Conservation (phyloP, 164 flowering plant species). For the Malania oleifera region DNA sequence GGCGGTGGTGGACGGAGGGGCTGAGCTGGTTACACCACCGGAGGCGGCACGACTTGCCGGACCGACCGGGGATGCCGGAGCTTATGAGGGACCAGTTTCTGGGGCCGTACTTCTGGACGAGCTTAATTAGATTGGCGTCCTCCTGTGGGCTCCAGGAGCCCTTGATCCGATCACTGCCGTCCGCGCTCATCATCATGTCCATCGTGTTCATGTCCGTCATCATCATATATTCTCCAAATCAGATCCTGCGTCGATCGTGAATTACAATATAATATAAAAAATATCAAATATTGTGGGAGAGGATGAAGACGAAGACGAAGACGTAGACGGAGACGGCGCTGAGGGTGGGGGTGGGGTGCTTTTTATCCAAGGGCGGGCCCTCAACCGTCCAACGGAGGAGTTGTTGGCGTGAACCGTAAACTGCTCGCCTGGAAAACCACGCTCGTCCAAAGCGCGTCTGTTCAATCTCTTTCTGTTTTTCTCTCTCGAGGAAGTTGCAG, state of each 20-base stretch:
- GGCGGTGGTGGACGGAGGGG: conserved; percentile 63
- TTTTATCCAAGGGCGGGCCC: neutral
- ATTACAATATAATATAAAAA: too few species aligned
- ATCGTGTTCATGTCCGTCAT: too few species aligned
- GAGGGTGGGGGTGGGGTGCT: neutral
- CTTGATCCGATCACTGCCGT: conserved; percentile 31
- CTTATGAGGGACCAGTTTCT: conserved; percentile 64
- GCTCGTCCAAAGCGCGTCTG: conserved; percentile 12
- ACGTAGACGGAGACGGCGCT: too few species aligned
- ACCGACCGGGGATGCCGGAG: conserved; percentile 54
- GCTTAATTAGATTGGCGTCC: conserved; percentile 38
- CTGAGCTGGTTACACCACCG: conserved; percentile 84
- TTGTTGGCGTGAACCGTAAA: conserved; percentile 41
- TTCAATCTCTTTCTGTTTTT: neutral
- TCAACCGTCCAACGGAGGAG: conserved; percentile 10
- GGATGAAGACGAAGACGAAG: too few species aligned
- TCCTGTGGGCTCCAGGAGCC: conserved; percentile 71
- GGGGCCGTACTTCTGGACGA: conserved; percentile 58
- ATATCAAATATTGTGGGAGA: too few species aligned
- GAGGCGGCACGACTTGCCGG: conserved; percentile 74
- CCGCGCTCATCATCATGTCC: neutral
- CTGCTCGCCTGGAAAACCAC: conserved; percentile 21
- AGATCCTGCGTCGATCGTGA: too few species aligned
- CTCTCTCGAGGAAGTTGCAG: conserved; percentile 11
- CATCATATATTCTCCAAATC: too few species aligned